These are phyloP conservation scores for Corylus heterophylla DNA, from an alignment of 306 rosid genomes.

Conservation along the genomic window DNA sequence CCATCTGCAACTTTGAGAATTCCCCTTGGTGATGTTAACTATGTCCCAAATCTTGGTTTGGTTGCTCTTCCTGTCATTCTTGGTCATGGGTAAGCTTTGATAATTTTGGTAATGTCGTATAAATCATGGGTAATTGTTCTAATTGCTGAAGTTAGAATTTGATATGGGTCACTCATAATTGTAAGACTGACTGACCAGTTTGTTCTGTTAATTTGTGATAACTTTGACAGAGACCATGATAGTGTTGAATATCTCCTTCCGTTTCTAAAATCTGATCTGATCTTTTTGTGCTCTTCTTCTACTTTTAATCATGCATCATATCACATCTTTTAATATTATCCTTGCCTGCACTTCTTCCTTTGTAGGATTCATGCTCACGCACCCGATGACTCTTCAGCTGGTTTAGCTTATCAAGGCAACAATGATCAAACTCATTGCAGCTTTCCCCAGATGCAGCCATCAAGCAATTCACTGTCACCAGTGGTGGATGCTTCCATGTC, in stretches of 20 bases:
- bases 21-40: neutral
- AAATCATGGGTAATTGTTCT: neutral
- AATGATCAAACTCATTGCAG: neutral
- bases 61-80: neutral
- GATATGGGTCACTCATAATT: neutral
- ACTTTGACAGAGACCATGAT: neutral
- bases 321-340: neutral
- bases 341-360: neutral
- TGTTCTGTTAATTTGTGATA: neutral
- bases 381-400: neutral
- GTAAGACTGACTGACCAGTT: neutral
- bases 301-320: neutral
- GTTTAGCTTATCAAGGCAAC: neutral
- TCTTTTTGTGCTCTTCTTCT: neutral
- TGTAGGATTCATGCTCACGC: neutral
- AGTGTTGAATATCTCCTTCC: neutral
- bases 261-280: neutral
- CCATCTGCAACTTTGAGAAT: neutral
- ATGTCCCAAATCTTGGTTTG: constrained; percentile 4
- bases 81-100: constrained; percentile 17
- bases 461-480: neutral
- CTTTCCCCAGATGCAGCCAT: neutral
- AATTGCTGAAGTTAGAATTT: neutral
- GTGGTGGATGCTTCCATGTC: neutral
- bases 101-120: neutral